Base-by-base conservation (phyloP, 805 yeast species). In the Pichia cabralensis region DNA sequence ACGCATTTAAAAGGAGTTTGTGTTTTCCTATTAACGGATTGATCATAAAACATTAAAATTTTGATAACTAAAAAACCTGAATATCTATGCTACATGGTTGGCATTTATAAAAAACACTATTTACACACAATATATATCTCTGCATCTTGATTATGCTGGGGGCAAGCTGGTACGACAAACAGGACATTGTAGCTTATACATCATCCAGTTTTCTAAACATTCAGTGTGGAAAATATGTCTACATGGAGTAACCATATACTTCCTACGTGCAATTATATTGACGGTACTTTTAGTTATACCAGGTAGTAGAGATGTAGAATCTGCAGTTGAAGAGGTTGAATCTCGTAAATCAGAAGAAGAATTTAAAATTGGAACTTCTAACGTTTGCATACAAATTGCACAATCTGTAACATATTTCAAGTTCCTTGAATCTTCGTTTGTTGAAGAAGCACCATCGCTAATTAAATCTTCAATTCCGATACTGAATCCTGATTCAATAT, bases 151-250 rank as follows among this genome's bases (percentile, higher is more conserved):
- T n/a, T n/a, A n/a, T n/a, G 81, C 61, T 1, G 96, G 95, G 2
- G 96, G 96, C 26, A 89, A 60, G 16, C 84, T 71, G 36, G 74
- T 73, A 49, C 96, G 69, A 58, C 97, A 89, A 6, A 86, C 88
- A 1, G 97, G 97, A 58, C 97, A 89, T 50, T 86, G 95, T 33
- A 89, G 58, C 48, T 86, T 83, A 53, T 84, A 81, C 53, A 77
- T 73, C 96, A 89, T 85, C 96, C 96, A 89, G 42, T 71, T 74
- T 51, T 83, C 94, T 43, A 89, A 61, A 59, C 97, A 88, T n/a
- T 71, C 76, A 2, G 84, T 70, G 52, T 88, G 96, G 69, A 86
- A 89, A 8, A 85, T 74, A 54, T 88, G 97, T 27, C 76, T 67
- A 56, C 97, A 88, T 2, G 96, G 96, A 0, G 97, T 84, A 3